A percentile compares a stretch with the other conserved stretches of the same genome.
These are phyloP conservation scores for Ganoderma multipileum DNA, from an alignment of 1,284 basidiomycete genomes.

Conservation along the genomic window DNA sequence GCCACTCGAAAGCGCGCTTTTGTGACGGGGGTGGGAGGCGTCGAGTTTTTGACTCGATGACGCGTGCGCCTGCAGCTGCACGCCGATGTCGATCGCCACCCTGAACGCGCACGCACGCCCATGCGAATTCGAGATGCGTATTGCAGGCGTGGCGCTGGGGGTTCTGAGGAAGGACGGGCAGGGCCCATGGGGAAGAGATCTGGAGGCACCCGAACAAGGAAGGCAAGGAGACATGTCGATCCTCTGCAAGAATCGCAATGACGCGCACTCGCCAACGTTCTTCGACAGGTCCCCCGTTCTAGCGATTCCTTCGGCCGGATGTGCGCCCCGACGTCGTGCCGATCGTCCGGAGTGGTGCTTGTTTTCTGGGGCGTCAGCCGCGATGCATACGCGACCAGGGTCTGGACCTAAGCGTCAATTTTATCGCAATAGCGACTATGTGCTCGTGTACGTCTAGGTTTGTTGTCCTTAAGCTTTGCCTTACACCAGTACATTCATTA, in stretches of 20 bases:
- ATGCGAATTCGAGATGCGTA: too few relatives aligned
- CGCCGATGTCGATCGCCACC: background rate
- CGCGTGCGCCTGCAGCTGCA: background rate
- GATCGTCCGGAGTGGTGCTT: background rate
- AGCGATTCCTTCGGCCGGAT: background rate
- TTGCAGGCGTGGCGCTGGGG: background rate
- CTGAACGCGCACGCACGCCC: background rate
- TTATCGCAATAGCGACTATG: too few relatives aligned
- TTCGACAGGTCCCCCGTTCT: background rate
- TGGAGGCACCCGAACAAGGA: background rate
- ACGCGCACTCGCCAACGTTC: background rate
- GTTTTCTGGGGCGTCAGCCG: background rate
- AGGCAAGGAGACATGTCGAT: background rate
- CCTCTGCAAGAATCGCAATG: background rate
- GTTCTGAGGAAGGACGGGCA: background rate
- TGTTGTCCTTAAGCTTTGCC: background rate
- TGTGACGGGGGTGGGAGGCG: background rate
- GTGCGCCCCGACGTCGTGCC: background rate
- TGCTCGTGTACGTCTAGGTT: background rate
- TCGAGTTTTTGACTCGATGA: background rate
- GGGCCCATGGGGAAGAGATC: background rate
- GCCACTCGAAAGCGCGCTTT: background rate
- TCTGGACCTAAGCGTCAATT: background rate
- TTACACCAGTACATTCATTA: background rate
- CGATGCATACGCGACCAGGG: background rate